Evolutionary conservation across 2,329 filamentous ascomycete species (phyloP).

Genomic region (Trichoderma sp.): DNA sequence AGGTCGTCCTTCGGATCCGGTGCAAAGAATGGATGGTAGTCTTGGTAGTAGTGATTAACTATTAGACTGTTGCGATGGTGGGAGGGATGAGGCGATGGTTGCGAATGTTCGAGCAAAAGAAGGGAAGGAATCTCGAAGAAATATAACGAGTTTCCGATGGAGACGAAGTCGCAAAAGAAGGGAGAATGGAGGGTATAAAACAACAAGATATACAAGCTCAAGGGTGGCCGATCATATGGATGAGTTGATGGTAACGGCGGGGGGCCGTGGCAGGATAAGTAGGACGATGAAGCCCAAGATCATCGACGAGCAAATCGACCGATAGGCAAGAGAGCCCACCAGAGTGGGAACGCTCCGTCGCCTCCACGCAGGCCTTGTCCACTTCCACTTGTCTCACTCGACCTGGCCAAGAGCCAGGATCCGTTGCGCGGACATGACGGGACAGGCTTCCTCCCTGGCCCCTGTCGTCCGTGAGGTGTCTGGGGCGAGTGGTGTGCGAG

Average conservation of each 20-base stretch:
- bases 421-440: constrained; percentile 22
- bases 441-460: constrained; percentile 19
- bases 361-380: constrained; percentile 41
- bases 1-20: constrained; percentile 22
- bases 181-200: constrained; percentile 49
- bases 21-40: constrained; percentile 44
- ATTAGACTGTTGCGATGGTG: constrained; percentile 25
- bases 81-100: constrained; percentile 27
- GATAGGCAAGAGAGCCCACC: constrained; percentile 20
- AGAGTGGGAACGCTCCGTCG: constrained; percentile 24
- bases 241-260: constrained; percentile 42
- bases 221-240: constrained; percentile 49
- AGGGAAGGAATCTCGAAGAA: constrained; percentile 39
- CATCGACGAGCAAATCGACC: constrained; percentile 30
- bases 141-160: constrained; percentile 40
- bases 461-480: constrained; percentile 21
- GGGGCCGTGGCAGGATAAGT: constrained; percentile 48
- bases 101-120: constrained; percentile 38
- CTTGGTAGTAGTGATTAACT: constrained; percentile 32
- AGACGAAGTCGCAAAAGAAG: constrained; percentile 39
- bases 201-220: constrained; percentile 41
- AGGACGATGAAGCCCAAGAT: constrained; percentile 41
- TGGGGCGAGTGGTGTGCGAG: constrained; percentile 19
- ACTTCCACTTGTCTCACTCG: constrained; percentile 47
- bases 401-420: constrained; percentile 29